These are phyloP conservation scores for Tetrapisispora iriomotensis DNA, from an alignment of 805 yeast species.

Conservation along the genomic window DNA sequence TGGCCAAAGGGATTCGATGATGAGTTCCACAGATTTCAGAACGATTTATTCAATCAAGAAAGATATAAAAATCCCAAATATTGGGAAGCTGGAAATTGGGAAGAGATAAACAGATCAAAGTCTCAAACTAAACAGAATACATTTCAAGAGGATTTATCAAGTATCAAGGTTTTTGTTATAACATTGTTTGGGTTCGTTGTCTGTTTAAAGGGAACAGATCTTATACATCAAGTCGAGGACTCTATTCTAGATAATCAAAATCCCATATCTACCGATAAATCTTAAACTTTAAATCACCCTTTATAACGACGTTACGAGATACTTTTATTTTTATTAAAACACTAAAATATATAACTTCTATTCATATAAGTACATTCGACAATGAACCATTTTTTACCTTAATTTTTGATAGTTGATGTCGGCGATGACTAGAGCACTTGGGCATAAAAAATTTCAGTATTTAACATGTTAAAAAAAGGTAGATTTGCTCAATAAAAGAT, in stretches of 20 bases:
- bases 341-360: too few relatives aligned
- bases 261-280: background rate
- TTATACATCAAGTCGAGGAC: background rate
- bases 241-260: background rate
- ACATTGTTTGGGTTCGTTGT: background rate
- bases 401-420: too few relatives aligned
- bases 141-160: background rate
- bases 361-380: too few relatives aligned
- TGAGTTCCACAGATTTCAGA: conserved; percentile 1
- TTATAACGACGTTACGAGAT: too few relatives aligned
- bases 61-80: conserved; percentile 27
- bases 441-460: too few relatives aligned
- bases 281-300: too few relatives aligned
- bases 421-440: too few relatives aligned
- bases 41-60: background rate
- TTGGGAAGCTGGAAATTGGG: conserved; percentile 62
- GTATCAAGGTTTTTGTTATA: background rate
- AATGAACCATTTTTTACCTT: too few relatives aligned
- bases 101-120: conserved; percentile 38
- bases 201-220: background rate
- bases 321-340: too few relatives aligned
- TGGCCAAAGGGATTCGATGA: conserved; percentile 31
- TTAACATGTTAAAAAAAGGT: too few relatives aligned
- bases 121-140: background rate
- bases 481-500: too few relatives aligned